Conservation (phyloP, 2,329 filamentous ascomycete species). For the Alternaria gaisen region DNA sequence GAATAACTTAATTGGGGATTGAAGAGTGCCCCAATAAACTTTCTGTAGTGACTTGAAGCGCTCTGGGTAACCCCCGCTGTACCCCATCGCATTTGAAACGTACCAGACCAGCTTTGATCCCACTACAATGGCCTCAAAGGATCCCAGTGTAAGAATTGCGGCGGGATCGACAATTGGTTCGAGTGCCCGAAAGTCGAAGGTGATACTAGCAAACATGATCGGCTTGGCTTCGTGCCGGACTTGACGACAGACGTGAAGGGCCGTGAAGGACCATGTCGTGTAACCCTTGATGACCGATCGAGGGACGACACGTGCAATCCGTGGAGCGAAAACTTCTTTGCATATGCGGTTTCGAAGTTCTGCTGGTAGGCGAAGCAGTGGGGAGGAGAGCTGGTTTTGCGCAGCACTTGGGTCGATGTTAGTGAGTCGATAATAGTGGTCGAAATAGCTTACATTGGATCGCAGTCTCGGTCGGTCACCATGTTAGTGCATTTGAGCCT, state of each 20-base stretch:
- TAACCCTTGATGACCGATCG: not conserved
- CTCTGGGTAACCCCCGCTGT: not conserved
- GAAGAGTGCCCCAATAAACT: not conserved
- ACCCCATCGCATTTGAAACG: not conserved
- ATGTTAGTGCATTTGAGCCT: not conserved
- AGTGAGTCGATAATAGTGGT: not conserved
- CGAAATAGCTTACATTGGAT: not conserved
- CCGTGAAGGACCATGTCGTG: not conserved
- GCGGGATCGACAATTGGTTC: too few relatives aligned
- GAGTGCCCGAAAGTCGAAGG: not conserved
- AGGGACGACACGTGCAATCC: not conserved
- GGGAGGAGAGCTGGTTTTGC: not conserved
- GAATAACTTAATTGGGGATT: not conserved
- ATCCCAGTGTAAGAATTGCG: too few relatives aligned
- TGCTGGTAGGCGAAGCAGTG: not conserved
- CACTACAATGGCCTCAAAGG: too few relatives aligned
- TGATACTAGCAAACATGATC: not conserved
- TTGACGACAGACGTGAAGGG: not conserved
- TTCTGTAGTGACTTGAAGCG: too few relatives aligned
- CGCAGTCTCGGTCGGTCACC: not conserved
- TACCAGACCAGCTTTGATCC: too few relatives aligned
- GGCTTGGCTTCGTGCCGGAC: not conserved
- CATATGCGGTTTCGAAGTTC: not conserved
- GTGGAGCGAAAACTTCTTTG: not conserved
- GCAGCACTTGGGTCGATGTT: not conserved